Evolutionary conservation across 305 asterid species (phyloP).

Genomic region (Fraxinus dipetala): DNA sequence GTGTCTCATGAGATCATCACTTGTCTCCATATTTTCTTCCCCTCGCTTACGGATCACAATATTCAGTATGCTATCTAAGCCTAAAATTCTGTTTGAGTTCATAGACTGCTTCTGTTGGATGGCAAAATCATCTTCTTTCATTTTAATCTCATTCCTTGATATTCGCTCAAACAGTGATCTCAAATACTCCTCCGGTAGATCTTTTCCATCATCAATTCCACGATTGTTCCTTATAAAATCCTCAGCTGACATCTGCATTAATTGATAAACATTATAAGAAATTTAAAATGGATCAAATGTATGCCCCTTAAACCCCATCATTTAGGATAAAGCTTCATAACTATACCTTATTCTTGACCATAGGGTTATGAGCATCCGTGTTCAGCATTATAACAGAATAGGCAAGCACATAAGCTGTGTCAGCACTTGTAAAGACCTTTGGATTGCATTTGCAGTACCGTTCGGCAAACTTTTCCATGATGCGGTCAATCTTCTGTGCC

Average conservation of each 20-base stretch:
- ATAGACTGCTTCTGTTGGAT: slow-evolving; percentile 83
- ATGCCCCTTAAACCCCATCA: slow-evolving; percentile 11
- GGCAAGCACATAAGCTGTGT: slow-evolving; percentile 98
- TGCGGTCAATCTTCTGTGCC: slow-evolving; percentile 98
- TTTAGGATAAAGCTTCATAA: slow-evolving; percentile 21
- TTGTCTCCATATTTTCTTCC: slow-evolving; percentile 75
- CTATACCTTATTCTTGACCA: slow-evolving; percentile 92
- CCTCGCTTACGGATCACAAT: slow-evolving; percentile 91
- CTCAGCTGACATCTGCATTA: slow-evolving; percentile 85
- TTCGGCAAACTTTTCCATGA: slow-evolving; percentile 98
- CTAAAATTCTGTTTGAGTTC: slow-evolving; percentile 72
- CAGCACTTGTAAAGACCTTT: slow-evolving; percentile 87
- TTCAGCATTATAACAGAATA: slow-evolving; percentile 96
- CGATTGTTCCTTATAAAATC: slow-evolving; percentile 96
- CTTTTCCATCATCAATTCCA: slow-evolving; percentile 98
- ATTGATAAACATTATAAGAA: slow-evolving; percentile 22
- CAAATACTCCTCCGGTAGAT: slow-evolving; percentile 89
- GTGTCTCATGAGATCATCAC: slow-evolving; percentile 93
- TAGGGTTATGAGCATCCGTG: slow-evolving; percentile 98
- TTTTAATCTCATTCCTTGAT: slow-evolving; percentile 90
- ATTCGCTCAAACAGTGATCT: slow-evolving; percentile 87
- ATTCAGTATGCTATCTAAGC: slow-evolving; percentile 84
- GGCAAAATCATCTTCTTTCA: slow-evolving; percentile 92
- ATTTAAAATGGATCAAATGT: slow-evolving; percentile 1
- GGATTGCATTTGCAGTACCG: slow-evolving; percentile 96